Percentiles rank a stretch among this genome's conserved stretches.
These are phyloP conservation scores for Phyllosticta citrichinensis DNA, from an alignment of 2,329 filamentous ascomycete species.

Conservation along the genomic window DNA sequence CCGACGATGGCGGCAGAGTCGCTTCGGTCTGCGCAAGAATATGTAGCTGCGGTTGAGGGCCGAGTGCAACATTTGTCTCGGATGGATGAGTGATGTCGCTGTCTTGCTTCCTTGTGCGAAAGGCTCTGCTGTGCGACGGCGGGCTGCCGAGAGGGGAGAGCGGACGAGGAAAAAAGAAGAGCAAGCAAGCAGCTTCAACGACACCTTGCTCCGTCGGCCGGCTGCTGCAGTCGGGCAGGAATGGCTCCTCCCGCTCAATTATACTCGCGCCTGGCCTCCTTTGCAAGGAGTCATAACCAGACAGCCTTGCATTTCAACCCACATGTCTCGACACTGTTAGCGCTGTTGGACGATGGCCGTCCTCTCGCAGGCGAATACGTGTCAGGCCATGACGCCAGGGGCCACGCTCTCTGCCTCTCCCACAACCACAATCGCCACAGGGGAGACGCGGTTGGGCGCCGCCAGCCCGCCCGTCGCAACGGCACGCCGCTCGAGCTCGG, in stretches of 20 bases:
- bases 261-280: background rate
- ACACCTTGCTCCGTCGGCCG: background rate
- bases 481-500: conserved; percentile 6
- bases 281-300: background rate
- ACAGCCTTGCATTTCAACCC: background rate
- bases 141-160: background rate
- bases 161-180: background rate
- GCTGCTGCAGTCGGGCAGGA: background rate
- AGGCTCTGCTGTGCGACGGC: background rate
- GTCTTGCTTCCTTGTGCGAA: background rate
- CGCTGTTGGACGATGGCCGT: background rate
- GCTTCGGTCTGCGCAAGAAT: conserved; percentile 8
- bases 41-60: conserved; percentile 8
- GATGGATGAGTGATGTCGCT: background rate
- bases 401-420: background rate
- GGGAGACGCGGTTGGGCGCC: conserved; percentile 3
- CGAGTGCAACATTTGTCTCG: conserved; percentile 5
- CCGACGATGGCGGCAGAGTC: background rate
- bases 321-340: background rate
- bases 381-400: conserved; percentile 5
- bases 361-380: conserved; percentile 7
- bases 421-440: conserved; percentile 6
- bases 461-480: conserved; percentile 1
- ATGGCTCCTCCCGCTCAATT: background rate
- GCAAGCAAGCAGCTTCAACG: background rate